Evolutionary conservation across 1,284 basidiomycete species (phyloP), one percentile per base, ranked within the genome.

Genomic region (Mycena sp.): DNA sequence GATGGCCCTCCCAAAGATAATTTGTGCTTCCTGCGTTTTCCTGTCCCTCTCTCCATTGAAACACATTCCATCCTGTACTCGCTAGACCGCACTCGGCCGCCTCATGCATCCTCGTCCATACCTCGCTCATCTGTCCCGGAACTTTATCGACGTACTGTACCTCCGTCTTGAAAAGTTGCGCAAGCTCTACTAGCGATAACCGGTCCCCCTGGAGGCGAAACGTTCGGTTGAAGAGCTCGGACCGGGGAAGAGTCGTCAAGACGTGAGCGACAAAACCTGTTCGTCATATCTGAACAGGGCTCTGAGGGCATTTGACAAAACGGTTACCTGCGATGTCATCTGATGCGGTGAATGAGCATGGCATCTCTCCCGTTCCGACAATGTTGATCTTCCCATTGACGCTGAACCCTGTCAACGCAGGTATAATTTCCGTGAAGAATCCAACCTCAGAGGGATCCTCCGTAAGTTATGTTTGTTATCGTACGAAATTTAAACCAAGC

Each of bases 191-290:
- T 19, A 76, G 51, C 12, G 71, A 73, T n/a, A 61, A 63, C 6
- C 70, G 59, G 25, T 74, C 69, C 16, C 74, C 77, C 59, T 76
- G 65, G 38, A 78, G 65, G 2, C 72, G 70, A 55, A 77, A 66
- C 16, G 59, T 63, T 16, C 46, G 57, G 61, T 73, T 67, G 14
- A 63, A 50, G 6, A 77, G 67, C 12, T 68, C 45, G 19, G 65
- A 49, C 9, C 67, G 63, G 0, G 72, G 62, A 32, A 72, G 63
- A 17, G 67, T 65, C 6, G 72, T 74, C 28, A 77, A 65, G 32
- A 74, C 64, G 55, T 77, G 68, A 9, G 71, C 73, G 11, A 75
- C 65, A 56, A 73, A 78, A 26, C 71, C 71, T 65, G 56, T 45
- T 37, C 46, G 35, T 25, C 29, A n/a, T 23, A 50, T 29, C 37